Conservation (phyloP, 352 stramenopile species). For the Peronospora farinosa region DNA sequence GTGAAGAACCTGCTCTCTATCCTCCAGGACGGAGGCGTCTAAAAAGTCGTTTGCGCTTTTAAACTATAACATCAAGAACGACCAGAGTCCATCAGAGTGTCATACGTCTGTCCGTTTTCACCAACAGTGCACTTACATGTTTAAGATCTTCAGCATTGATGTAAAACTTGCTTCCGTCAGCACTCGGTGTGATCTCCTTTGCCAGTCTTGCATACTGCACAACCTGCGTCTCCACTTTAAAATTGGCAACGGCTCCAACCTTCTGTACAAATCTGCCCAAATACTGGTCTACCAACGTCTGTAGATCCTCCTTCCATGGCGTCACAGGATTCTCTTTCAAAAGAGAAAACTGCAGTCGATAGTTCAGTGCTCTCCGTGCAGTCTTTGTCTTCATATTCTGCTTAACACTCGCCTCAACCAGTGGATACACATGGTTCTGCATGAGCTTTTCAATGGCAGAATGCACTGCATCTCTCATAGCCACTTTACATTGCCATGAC, state of each 20-base stretch:
- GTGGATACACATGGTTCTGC: constrained; percentile 37
- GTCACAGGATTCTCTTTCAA: constrained; percentile 47
- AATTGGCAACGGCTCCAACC: constrained; percentile 47
- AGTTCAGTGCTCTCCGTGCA: constrained; percentile 47
- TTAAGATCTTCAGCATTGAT: constrained; percentile 58
- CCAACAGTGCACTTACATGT: constrained; percentile 34
- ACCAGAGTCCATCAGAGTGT: background rate
- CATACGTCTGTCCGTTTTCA: background rate
- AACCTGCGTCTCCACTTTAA: constrained; percentile 62
- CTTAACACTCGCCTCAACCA: constrained; percentile 1
- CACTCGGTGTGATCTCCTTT: constrained; percentile 38
- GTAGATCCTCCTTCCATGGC: constrained; percentile 43
- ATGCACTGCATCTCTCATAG: constrained; percentile 23
- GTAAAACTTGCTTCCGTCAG: constrained; percentile 33
- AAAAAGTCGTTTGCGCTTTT: constrained; percentile 76
- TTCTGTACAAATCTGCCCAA: constrained; percentile 44
- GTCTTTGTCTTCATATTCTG: constrained; percentile 16
- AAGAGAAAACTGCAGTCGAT: constrained; percentile 63
- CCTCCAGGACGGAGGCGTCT: constrained; percentile 51
- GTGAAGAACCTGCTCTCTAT: constrained; percentile 69
- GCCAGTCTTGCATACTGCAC: constrained; percentile 65
- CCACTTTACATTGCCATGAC: constrained; percentile 30
- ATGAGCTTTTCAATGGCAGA: constrained; percentile 34
- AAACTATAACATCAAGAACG: constrained; percentile 35
- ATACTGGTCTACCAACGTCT: constrained; percentile 35